Percentiles rank a stretch among this genome's conserved stretches.
These are phyloP conservation scores for Millerago galiae DNA, from an alignment of 805 yeast genomes.

Conservation along the genomic window DNA sequence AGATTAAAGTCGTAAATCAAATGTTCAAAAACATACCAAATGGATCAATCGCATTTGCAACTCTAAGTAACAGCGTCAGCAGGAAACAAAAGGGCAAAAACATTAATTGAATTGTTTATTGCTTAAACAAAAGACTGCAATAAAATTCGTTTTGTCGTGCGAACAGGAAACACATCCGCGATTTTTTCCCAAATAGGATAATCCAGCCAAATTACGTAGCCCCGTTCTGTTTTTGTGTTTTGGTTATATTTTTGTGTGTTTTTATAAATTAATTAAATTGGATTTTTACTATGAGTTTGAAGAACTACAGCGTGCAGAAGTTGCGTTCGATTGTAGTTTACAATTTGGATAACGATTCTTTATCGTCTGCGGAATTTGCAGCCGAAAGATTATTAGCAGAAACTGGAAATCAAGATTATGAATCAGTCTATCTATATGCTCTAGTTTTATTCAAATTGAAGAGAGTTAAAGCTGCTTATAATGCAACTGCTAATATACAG, in stretches of 20 bases:
- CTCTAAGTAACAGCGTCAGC: constrained; percentile 1
- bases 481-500: constrained; percentile 36
- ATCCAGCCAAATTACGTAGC: too few species aligned
- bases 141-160: not conserved
- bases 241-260: not conserved
- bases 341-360: constrained; percentile 62
- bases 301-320: constrained; percentile 29
- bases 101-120: not conserved
- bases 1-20: too few species aligned
- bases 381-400: constrained; percentile 75
- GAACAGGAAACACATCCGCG: not conserved
- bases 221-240: not conserved
- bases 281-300: constrained; percentile 10
- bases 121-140: too few species aligned
- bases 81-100: not conserved
- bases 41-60: constrained; percentile 16
- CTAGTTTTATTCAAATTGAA: constrained; percentile 54
- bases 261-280: not conserved
- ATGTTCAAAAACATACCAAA: constrained; percentile 15
- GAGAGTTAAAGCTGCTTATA: constrained; percentile 57
- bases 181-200: too few species aligned
- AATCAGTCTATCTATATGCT: constrained; percentile 64
- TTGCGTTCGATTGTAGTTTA: constrained; percentile 59
- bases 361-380: constrained; percentile 76
- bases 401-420: constrained; percentile 36